Conservation (phyloP, 2,329 filamentous ascomycete species). For the Colletotrichum liaoningense region DNA sequence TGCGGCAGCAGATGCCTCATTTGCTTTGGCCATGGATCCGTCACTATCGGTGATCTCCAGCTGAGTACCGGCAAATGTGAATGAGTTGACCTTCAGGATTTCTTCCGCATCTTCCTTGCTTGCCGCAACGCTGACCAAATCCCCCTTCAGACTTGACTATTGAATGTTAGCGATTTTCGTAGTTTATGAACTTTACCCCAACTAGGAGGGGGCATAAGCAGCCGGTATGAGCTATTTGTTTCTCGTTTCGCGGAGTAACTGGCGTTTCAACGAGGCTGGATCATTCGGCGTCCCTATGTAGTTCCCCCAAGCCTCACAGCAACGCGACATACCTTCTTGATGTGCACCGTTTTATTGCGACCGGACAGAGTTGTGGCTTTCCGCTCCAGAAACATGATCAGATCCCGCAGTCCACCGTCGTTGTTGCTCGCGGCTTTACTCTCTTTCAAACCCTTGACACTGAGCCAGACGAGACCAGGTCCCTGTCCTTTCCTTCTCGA, state of each 20-base stretch:
- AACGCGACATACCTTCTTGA: conserved; percentile 80
- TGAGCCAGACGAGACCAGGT: conserved; percentile 47
- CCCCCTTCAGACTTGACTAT: conserved; percentile 77
- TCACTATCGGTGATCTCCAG: conserved; percentile 66
- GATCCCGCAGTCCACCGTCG: conserved; percentile 73
- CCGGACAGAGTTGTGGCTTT: conserved; percentile 67
- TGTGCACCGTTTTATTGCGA: conserved; percentile 65
- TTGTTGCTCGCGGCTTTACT: conserved; percentile 76
- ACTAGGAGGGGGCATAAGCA: conserved; percentile 50
- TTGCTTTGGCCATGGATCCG: conserved; percentile 56
- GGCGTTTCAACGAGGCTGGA: conserved; percentile 48
- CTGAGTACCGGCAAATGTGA: conserved; percentile 73
- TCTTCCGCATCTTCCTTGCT: conserved; percentile 72
- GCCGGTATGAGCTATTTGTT: conserved; percentile 51
- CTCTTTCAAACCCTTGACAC: conserved; percentile 71
- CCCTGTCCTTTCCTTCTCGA: conserved; percentile 35
- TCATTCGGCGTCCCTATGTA: conserved; percentile 45
- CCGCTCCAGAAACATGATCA: conserved; percentile 77
- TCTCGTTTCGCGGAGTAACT: conserved; percentile 44
- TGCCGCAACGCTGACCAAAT: conserved; percentile 76
- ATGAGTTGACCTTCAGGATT: conserved; percentile 76
- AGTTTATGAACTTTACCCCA: conserved; percentile 31
- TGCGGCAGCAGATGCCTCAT: conserved; percentile 61
- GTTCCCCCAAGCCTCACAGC: conserved; percentile 44
- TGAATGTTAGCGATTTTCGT: conserved; percentile 73